phyloP scores from a whole-genome alignment of 768 basidiomycete genomes.

The Clitopilus hobsonii region DNA sequence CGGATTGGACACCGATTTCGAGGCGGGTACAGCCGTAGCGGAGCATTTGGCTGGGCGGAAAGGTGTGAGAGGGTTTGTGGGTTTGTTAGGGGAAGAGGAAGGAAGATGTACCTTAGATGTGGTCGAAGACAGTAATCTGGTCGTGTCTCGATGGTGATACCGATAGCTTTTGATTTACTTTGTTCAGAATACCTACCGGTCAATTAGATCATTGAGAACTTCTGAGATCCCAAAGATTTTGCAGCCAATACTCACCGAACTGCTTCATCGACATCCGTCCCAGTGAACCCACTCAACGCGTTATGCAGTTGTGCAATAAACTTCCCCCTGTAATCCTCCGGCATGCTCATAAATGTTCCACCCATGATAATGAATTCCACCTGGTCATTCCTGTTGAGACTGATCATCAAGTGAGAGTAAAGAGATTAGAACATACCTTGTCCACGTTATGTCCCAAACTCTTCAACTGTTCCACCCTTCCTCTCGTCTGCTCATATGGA shows the following conservation, averaged over 20 bases:
- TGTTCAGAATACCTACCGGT: constrained; percentile 80
- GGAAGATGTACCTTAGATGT: constrained; percentile 67
- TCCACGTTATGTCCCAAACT: constrained; percentile 96
- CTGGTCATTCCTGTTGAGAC: constrained; percentile 29
- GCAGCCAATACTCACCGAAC: constrained; percentile 53
- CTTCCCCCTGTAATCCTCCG: constrained; percentile 89
- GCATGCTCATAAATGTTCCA: constrained; percentile 99
- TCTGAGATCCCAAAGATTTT: neutral
- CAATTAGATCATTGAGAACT: constrained; percentile 1
- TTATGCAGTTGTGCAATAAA: constrained; percentile 97
- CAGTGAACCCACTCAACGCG: constrained; percentile 92
- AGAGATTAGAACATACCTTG: constrained; percentile 52
- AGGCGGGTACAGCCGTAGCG: constrained; percentile 98
- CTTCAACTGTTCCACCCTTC: constrained; percentile 93
- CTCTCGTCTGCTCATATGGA: constrained; percentile 95
- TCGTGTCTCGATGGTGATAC: constrained; percentile 97
- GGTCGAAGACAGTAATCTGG: constrained; percentile 98
- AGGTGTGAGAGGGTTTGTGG: constrained; percentile 1
- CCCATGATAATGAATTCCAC: constrained; percentile 96
- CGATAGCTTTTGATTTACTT: constrained; percentile 97
- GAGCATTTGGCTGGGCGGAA: constrained; percentile 82
- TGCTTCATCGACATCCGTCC: constrained; percentile 91
- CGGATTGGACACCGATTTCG: constrained; percentile 98
- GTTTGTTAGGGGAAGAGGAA: neutral
- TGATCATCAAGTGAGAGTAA: neutral